Percentiles rank a stretch among this genome's conserved stretches.
These are phyloP conservation scores for Rhododendron simsii DNA, from an alignment of 148 eudicot genomes.

Conservation along the genomic window DNA sequence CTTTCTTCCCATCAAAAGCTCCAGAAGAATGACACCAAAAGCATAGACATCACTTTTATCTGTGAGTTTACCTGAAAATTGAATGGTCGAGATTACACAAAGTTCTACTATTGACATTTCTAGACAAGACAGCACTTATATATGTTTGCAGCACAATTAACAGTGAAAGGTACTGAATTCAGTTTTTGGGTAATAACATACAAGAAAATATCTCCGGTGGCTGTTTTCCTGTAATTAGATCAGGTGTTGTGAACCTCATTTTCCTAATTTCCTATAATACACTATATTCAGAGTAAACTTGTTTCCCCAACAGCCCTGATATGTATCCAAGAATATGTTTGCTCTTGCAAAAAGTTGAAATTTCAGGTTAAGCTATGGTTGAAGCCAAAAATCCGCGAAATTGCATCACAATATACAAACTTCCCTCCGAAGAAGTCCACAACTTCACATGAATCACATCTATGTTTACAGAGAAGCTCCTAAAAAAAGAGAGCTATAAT, in stretches of 20 bases:
- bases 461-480: background rate
- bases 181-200: background rate
- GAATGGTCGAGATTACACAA: background rate
- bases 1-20: constrained; percentile 63
- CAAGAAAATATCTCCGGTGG: background rate
- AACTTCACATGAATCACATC: background rate
- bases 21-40: constrained; percentile 72
- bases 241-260: background rate
- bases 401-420: background rate
- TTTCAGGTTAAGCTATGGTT: background rate
- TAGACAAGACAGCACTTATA: background rate
- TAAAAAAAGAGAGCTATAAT: background rate
- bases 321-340: background rate
- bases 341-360: background rate
- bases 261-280: background rate
- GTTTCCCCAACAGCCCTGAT: background rate
- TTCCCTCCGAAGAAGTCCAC: background rate
- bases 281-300: background rate
- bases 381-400: background rate
- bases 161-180: background rate
- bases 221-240: background rate
- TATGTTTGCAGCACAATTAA: background rate
- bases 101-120: background rate
- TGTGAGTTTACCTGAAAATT: constrained; percentile 58
- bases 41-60: constrained; percentile 82